Percentiles rank a stretch among this genome's conserved stretches.
Conservation (phyloP, 2,329 filamentous ascomycete genomes). For the Didymella keratinophila region DNA sequence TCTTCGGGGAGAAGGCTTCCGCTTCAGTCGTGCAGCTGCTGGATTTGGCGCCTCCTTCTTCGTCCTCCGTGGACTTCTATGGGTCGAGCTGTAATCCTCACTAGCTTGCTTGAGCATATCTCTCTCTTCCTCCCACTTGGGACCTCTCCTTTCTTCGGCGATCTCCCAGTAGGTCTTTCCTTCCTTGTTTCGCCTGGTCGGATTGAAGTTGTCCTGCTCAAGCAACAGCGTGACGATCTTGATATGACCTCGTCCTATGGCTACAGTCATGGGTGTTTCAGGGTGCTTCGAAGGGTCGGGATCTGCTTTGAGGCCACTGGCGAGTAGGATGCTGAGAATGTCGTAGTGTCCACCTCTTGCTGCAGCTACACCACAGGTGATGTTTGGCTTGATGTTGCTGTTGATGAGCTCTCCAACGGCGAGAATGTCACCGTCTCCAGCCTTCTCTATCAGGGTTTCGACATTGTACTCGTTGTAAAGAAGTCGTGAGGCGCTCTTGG, state of each 20-base stretch:
- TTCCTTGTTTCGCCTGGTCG: slow-evolving; percentile 74
- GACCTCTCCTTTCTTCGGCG: slow-evolving; percentile 80
- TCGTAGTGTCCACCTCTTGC: slow-evolving; percentile 91
- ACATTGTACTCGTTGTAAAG: slow-evolving; percentile 60
- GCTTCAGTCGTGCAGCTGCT: slow-evolving; percentile 40
- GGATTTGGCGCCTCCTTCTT: slow-evolving; percentile 46
- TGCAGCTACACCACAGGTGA: slow-evolving; percentile 87
- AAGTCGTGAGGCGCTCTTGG: slow-evolving; percentile 52
- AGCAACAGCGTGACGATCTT: slow-evolving; percentile 84
- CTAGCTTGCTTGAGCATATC: slow-evolving; percentile 79
- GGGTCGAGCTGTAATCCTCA: slow-evolving; percentile 60
- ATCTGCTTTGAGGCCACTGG: slow-evolving; percentile 55
- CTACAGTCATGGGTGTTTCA: slow-evolving; percentile 91
- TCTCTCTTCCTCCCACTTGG: slow-evolving; percentile 89
- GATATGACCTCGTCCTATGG: slow-evolving; percentile 87
- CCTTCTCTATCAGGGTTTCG: slow-evolving; percentile 58
- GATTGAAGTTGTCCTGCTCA: slow-evolving; percentile 80
- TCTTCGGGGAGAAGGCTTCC: slow-evolving; percentile 42
- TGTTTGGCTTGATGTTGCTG: slow-evolving; percentile 68
- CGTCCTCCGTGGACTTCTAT: slow-evolving; percentile 45
- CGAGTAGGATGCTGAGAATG: slow-evolving; percentile 76
- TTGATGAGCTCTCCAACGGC: slow-evolving; percentile 59
- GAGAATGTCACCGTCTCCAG: slow-evolving; percentile 57
- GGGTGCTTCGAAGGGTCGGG: slow-evolving; percentile 79
- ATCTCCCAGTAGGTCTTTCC: slow-evolving; percentile 88